phyloP scores from a whole-genome alignment of 140 eudicot species.

The Ambrosia hybrid region DNA sequence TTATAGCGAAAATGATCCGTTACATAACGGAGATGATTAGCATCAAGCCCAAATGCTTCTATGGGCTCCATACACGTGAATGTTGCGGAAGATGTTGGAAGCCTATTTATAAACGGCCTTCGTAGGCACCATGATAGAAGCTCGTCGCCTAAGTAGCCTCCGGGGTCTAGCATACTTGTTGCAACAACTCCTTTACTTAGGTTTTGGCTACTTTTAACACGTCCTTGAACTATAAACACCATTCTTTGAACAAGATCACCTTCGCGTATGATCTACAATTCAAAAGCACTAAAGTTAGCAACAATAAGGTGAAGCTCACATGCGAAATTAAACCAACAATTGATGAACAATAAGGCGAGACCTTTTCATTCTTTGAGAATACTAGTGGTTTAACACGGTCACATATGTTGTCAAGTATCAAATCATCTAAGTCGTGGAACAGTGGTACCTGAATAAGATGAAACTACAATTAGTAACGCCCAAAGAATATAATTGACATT shows the following conservation, averaged over 20 bases:
- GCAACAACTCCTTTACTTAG: constrained; percentile 74
- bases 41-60: constrained; percentile 80
- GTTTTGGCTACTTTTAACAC: constrained; percentile 77
- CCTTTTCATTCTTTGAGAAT: constrained; percentile 84
- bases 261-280: constrained; percentile 55
- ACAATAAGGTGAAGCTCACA: too few species aligned
- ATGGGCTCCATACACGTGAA: constrained; percentile 73
- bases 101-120: constrained; percentile 63
- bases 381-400: constrained; percentile 86
- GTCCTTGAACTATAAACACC: constrained; percentile 82
- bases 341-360: not conserved
- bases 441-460: constrained; percentile 58
- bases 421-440: constrained; percentile 82
- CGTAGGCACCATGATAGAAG: constrained; percentile 81
- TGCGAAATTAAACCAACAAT: too few species aligned
- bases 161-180: constrained; percentile 67
- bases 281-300: too few species aligned
- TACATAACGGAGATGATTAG: constrained; percentile 76
- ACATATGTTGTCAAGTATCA: constrained; percentile 85
- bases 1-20: constrained; percentile 88
- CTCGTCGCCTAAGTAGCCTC: constrained; percentile 86
- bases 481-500: too few species aligned
- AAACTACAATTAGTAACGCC: too few species aligned
- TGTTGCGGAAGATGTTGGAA: constrained; percentile 79
- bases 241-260: constrained; percentile 84